Evolutionary conservation across 306 rosid genomes (phyloP).

Genomic region (Inga laurina): DNA sequence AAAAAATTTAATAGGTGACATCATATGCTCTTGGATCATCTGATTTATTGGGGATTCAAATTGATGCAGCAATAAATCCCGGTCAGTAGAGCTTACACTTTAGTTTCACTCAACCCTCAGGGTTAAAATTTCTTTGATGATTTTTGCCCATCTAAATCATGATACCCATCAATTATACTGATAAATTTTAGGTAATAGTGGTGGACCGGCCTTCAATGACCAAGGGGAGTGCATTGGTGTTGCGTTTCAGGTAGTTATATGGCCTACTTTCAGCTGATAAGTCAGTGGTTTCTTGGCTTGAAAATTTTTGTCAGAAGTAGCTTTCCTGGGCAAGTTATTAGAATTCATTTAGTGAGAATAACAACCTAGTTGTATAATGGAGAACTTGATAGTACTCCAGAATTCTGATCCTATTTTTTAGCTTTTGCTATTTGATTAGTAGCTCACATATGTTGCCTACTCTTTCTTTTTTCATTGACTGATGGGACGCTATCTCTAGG

Average conservation of each 20-base stretch:
- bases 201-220: constrained; percentile 98
- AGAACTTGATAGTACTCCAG: constrained; percentile 20
- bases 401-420: neutral
- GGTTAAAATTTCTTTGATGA: neutral
- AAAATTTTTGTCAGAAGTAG: constrained; percentile 9
- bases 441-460: neutral
- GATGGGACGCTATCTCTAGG: constrained; percentile 73
- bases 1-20: constrained; percentile 70
- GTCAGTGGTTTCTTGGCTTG: constrained; percentile 19
- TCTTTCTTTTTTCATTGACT: constrained; percentile 37
- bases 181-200: constrained; percentile 93
- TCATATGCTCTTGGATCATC: constrained; percentile 98
- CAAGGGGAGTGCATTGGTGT: constrained; percentile 98
- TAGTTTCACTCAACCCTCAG: constrained; percentile 5
- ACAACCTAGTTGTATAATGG: constrained; percentile 16
- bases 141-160: constrained; percentile 13
- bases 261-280: constrained; percentile 32
- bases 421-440: constrained; percentile 26
- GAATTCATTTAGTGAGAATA: constrained; percentile 15
- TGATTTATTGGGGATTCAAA: constrained; percentile 96
- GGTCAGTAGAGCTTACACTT: constrained; percentile 56
- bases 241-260: constrained; percentile 95
- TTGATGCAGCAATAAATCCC: constrained; percentile 98
- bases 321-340: constrained; percentile 13
- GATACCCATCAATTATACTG: constrained; percentile 44